Evolutionary conservation across 345 rosid genomes (phyloP), one percentile per base, ranked within the genome.

Genomic region (Balakata baccata): DNA sequence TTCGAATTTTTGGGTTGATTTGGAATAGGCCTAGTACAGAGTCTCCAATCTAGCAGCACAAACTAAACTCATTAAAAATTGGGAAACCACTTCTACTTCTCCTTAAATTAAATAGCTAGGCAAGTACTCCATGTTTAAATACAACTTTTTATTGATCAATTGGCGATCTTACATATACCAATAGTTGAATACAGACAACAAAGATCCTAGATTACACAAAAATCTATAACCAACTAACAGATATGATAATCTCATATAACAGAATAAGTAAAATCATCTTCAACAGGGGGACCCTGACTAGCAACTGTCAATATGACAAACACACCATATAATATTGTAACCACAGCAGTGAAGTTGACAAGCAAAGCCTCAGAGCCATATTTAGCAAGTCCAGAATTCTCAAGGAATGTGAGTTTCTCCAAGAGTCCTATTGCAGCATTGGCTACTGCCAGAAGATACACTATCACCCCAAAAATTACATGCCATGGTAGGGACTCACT

Each of bases 381-480:
- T 77, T 90, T 96, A 7, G 84, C 89, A 13, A 96, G 76, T 2
- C 94, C 93, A 14, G 90, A 78, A 77, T 7, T 85, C 89, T 96
- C 95, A 3, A 96, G 82, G 86, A 96, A 91, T 2, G 98, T 93
- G 9, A 96, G 87, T 87, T 96, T 93, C 81, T 96, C 99, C 71
- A 91, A 77, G 70, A 86, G 87, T 64, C 98, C 99, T 12, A 96
- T 46, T 4, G 86, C 67, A 0, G 97, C 96, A 53, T 84, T 96
- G 59, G 79, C 88, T 8, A 90, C 87, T 0, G 96, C 98, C 68
- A 91, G 73, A 5, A 74, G 10, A 63, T 85, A 90, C 13, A 76
- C 87, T 25, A 90, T 83, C n/a, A 90, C 61, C 56, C 98, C 98
- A 18, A 86, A 72, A 2, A 87, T 23, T 22, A 85, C 86, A 54